phyloP scores from a whole-genome alignment of 1,139 yeast species.

The Kodamaea anthophila region DNA sequence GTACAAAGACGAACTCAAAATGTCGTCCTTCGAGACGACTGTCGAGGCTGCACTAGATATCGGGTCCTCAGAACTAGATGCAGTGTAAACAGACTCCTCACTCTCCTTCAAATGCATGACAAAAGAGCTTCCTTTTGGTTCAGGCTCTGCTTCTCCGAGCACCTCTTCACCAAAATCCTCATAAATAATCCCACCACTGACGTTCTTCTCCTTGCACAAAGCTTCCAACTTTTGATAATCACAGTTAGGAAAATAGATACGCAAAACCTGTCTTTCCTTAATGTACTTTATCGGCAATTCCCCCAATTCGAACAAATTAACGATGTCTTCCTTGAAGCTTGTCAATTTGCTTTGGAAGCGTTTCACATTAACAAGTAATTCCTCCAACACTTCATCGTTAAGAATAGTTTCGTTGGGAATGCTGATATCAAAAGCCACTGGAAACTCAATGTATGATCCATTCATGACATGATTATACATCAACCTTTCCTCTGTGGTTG shows the following conservation, averaged over 20 bases:
- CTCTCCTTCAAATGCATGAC: constrained; percentile 1
- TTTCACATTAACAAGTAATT: constrained; percentile 31
- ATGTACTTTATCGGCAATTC: constrained; percentile 42
- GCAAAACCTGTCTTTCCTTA: constrained; percentile 27
- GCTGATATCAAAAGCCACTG: constrained; percentile 29
- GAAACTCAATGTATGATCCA: constrained; percentile 53
- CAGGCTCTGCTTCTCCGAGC: neutral
- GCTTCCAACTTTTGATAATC: constrained; percentile 45
- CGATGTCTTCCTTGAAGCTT: constrained; percentile 31
- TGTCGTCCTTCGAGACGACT: constrained; percentile 15
- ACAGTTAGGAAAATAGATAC: constrained; percentile 55
- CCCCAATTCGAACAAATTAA: constrained; percentile 41
- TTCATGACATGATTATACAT: constrained; percentile 9
- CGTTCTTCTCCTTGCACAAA: constrained; percentile 44
- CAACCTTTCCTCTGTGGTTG: constrained; percentile 16
- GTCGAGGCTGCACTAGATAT: constrained; percentile 6
- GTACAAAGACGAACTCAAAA: constrained; percentile 19
- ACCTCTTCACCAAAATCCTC: constrained; percentile 17
- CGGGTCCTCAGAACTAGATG: constrained; percentile 1
- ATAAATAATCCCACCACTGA: constrained; percentile 44
- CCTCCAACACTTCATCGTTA: constrained; percentile 40
- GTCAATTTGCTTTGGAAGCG: constrained; percentile 29
- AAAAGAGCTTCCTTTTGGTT: constrained; percentile 1
- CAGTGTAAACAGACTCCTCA: constrained; percentile 2
- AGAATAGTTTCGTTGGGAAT: constrained; percentile 49